Conservation (phyloP, 257 asterid species). For the Solanum dulcamara region DNA sequence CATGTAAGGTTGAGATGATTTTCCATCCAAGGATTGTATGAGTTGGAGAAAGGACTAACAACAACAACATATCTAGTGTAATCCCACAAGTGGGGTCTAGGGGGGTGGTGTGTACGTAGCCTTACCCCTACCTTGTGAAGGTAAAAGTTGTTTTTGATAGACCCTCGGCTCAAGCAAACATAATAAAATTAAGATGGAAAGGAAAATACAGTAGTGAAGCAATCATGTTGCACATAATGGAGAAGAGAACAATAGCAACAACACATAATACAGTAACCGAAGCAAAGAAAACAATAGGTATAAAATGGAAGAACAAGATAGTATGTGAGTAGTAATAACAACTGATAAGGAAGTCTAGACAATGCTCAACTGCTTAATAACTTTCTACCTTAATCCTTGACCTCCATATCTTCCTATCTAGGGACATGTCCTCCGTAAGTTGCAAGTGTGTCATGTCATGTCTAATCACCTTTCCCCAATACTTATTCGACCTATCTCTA, state of each 20-base stretch:
- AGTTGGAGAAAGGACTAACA: not conserved
- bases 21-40: not conserved
- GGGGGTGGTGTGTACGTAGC: too few relatives aligned
- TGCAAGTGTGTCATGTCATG: too few relatives aligned
- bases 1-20: not conserved
- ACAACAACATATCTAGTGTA: not conserved
- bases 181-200: not conserved
- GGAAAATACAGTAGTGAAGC: not conserved
- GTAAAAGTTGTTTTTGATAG: not conserved
- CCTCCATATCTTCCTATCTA: not conserved
- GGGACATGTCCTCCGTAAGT: too few relatives aligned
- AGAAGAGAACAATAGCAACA: not conserved
- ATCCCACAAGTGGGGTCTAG: not conserved
- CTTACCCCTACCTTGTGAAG: not conserved
- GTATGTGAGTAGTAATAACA: not conserved
- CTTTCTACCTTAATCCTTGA: not conserved
- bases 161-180: not conserved
- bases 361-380: not conserved
- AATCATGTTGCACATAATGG: not conserved
- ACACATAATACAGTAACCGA: not conserved
- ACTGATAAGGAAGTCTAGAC: not conserved
- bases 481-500: too few relatives aligned
- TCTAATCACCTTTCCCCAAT: too few relatives aligned
- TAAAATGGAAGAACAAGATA: too few relatives aligned
- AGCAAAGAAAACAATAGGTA: not conserved